phyloP scores from a whole-genome alignment of 352 stramenopile genomes.

The Phytophthora cajani region DNA sequence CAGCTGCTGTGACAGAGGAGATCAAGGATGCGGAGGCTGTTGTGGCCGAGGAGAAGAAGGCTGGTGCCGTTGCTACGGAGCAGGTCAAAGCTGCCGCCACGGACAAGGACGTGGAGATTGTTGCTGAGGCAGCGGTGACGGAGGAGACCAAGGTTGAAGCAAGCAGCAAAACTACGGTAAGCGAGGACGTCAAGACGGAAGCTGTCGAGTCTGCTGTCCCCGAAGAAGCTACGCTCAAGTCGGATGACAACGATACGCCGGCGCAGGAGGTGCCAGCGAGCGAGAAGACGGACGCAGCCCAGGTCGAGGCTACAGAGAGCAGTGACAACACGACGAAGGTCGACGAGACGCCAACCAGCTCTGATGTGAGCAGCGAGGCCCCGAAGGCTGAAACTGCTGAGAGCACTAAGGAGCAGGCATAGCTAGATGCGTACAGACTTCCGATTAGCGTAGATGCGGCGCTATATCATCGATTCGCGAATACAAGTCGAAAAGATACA shows the following conservation, averaged over 20 bases:
- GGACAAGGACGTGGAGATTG: background rate
- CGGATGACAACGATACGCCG: background rate
- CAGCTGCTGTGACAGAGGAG: background rate
- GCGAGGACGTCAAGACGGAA: background rate
- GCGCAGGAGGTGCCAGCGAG: background rate
- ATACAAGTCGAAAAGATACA: background rate
- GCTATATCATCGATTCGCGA: background rate
- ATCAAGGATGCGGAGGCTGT: background rate
- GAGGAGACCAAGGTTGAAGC: background rate
- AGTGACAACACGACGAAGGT: slow-evolving; percentile 7
- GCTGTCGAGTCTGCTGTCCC: background rate
- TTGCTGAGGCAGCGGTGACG: background rate
- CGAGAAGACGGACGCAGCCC: background rate
- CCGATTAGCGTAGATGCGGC: background rate
- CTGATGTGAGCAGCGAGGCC: slow-evolving; percentile 4
- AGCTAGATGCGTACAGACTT: background rate
- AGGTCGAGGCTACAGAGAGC: background rate
- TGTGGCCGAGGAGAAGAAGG: background rate
- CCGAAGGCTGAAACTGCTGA: slow-evolving; percentile 2
- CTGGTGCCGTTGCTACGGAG: background rate
- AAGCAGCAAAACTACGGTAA: background rate
- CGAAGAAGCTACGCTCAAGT: background rate
- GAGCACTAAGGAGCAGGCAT: slow-evolving; percentile 8
- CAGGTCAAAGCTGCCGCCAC: background rate
- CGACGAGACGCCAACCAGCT: slow-evolving; percentile 1